Conservation (phyloP, 2,329 filamentous ascomycete genomes). For the Onygena corvina region DNA sequence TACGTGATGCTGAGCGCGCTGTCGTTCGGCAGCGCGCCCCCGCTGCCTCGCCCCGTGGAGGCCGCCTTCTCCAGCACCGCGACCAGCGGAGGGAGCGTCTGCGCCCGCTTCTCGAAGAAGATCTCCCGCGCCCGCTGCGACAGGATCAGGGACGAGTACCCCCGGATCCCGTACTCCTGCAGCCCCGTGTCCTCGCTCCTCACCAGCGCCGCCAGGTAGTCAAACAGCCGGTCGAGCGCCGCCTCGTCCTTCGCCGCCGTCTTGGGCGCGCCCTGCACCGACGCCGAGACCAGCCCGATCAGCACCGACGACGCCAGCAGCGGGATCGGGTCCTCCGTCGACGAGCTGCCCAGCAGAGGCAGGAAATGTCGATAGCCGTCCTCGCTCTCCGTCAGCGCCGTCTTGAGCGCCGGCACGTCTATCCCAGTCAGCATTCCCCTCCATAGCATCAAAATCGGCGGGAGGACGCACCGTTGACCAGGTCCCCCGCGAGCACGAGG, state of each 20-base stretch:
- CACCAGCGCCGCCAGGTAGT: conserved; percentile 71
- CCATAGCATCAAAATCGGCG: background rate
- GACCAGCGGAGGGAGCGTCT: conserved; percentile 71
- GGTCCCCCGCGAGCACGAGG: conserved; percentile 73
- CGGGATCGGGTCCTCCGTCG: conserved; percentile 74
- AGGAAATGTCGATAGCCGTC: conserved; percentile 65
- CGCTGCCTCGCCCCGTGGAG: conserved; percentile 57
- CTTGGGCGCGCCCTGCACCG: conserved; percentile 50
- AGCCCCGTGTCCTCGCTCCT: conserved; percentile 78
- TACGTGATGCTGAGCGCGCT: conserved; percentile 54
- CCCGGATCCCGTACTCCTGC: conserved; percentile 89
- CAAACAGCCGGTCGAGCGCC: conserved; percentile 70
- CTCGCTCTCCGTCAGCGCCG: conserved; percentile 60
- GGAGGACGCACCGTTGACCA: conserved; percentile 60
- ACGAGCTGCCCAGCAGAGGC: conserved; percentile 70
- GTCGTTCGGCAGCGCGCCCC: conserved; percentile 74
- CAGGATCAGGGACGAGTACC: conserved; percentile 75
- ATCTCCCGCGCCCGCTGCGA: conserved; percentile 60
- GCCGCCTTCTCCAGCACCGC: no score
- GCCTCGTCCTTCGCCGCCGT: conserved; percentile 52
- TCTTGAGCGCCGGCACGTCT: conserved; percentile 71
- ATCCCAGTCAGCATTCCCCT: conserved; percentile 12
- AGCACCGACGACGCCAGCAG: conserved; percentile 82
- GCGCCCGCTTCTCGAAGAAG: conserved; percentile 83
- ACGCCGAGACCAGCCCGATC: conserved; percentile 59